Percentiles rank a stretch among this genome's conserved stretches.
These are phyloP conservation scores for Tubosaeta sp. DNA, from an alignment of 768 basidiomycete genomes.

Conservation along the genomic window DNA sequence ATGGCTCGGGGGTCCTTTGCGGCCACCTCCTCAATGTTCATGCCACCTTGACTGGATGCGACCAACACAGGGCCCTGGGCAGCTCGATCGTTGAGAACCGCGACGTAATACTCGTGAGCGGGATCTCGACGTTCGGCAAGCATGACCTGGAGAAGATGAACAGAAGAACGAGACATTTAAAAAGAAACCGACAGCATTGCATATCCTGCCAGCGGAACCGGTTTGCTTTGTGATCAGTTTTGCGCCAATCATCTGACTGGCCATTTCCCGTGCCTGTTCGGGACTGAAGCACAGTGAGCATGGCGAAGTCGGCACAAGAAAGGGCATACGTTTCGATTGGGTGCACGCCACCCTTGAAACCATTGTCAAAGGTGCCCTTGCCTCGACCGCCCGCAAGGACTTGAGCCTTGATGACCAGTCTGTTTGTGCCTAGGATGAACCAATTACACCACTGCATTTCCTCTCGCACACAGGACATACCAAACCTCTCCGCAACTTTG, in stretches of 20 bases:
- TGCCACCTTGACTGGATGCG: slow-evolving; percentile 91
- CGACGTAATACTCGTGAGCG: slow-evolving; percentile 96
- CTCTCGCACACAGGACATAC: slow-evolving; percentile 38
- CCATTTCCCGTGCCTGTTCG: slow-evolving; percentile 82
- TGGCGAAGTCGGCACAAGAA: neutral
- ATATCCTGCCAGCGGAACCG: slow-evolving; percentile 84
- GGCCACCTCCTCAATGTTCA: slow-evolving; percentile 99
- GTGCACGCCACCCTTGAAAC: slow-evolving; percentile 97
- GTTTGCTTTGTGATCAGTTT: slow-evolving; percentile 99
- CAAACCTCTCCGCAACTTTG: slow-evolving; percentile 84
- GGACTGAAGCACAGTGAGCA: slow-evolving; percentile 48
- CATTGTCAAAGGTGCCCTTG: slow-evolving; percentile 95
- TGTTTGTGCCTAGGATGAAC: slow-evolving; percentile 52
- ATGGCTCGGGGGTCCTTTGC: slow-evolving; percentile 92
- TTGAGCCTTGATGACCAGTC: slow-evolving; percentile 96
- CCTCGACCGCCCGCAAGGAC: slow-evolving; percentile 98
- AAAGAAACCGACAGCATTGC: slow-evolving; percentile 75
- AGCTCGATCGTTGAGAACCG: slow-evolving; percentile 91
- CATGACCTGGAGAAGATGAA: slow-evolving; percentile 72
- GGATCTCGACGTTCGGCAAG: slow-evolving; percentile 92
- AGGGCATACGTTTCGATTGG: slow-evolving; percentile 71
- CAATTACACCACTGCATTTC: neutral
- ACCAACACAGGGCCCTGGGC: slow-evolving; percentile 89
- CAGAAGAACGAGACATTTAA: neutral
- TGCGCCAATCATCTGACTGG: slow-evolving; percentile 89